phyloP scores from a whole-genome alignment of 2,329 filamentous ascomycete species.

The Fusarium phyllophilum region DNA sequence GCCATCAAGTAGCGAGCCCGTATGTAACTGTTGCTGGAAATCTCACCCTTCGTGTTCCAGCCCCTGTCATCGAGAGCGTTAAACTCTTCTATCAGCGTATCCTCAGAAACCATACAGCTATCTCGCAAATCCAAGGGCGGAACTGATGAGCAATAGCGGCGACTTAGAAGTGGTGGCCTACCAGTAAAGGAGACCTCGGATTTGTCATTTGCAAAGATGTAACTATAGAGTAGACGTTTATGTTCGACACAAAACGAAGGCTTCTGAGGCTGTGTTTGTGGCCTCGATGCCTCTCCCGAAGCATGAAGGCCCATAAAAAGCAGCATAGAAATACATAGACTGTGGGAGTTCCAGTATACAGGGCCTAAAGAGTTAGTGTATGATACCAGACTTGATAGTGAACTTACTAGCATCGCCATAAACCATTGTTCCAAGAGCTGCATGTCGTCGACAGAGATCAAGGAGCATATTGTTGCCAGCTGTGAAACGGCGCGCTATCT shows the following conservation, averaged over 20 bases:
- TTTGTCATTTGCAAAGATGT: slow-evolving; percentile 60
- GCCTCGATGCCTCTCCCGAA: slow-evolving; percentile 21
- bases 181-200: slow-evolving; percentile 62
- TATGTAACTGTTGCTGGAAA: slow-evolving; percentile 57
- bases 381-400: not conserved
- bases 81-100: slow-evolving; percentile 36
- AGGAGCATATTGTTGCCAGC: slow-evolving; percentile 52
- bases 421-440: slow-evolving; percentile 50
- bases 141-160: slow-evolving; percentile 64
- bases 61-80: slow-evolving; percentile 57
- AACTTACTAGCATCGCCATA: slow-evolving; percentile 54
- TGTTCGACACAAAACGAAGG: slow-evolving; percentile 50
- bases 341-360: slow-evolving; percentile 52
- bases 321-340: slow-evolving; percentile 50
- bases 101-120: slow-evolving; percentile 57
- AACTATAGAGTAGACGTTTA: slow-evolving; percentile 47
- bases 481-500: slow-evolving; percentile 42
- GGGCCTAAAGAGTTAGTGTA: slow-evolving; percentile 41
- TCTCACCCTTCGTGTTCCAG: slow-evolving; percentile 60
- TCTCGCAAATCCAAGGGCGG: slow-evolving; percentile 65
- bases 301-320: slow-evolving; percentile 51
- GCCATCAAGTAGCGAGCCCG: slow-evolving; percentile 60
- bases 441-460: slow-evolving; percentile 48
- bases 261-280: not conserved
- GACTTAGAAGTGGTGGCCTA: slow-evolving; percentile 62